phyloP scores from a whole-genome alignment of 1,284 basidiomycete species.

The Sanguinoderma infundibulare region DNA sequence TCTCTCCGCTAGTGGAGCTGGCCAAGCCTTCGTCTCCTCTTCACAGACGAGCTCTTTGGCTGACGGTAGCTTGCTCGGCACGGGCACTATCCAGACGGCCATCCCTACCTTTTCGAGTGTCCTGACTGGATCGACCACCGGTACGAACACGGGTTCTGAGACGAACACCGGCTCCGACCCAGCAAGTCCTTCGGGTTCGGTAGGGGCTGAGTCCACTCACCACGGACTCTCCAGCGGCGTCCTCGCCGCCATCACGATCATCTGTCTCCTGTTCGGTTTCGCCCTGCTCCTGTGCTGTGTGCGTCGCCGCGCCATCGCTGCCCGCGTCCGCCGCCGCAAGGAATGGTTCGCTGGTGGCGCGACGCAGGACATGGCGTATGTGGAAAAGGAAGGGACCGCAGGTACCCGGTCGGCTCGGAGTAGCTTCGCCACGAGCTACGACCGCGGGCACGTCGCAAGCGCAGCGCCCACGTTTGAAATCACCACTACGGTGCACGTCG shows the following conservation, averaged over 20 bases:
- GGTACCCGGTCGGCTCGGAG: constrained; percentile 39
- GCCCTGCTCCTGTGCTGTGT: constrained; percentile 20
- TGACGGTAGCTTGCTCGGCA: neutral
- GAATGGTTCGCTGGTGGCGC: constrained; percentile 29
- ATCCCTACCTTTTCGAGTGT: neutral
- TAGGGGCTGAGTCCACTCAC: constrained; percentile 2
- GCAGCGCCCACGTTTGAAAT: constrained; percentile 23
- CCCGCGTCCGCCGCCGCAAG: constrained; percentile 28
- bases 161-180: constrained; percentile 7
- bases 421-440: constrained; percentile 51
- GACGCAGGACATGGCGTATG: constrained; percentile 24
- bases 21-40: constrained; percentile 12
- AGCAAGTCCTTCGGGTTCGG: constrained; percentile 1
- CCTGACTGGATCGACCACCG: constrained; percentile 7
- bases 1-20: constrained; percentile 17
- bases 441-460: constrained; percentile 34
- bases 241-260: constrained; percentile 22
- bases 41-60: neutral
- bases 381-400: constrained; percentile 23
- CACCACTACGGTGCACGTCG: neutral
- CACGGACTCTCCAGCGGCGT: constrained; percentile 19
- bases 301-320: constrained; percentile 24
- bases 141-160: constrained; percentile 1
- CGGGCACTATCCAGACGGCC: neutral
- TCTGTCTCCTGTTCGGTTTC: constrained; percentile 16